These are phyloP conservation scores for Chrysosporium keratinophilum DNA, from an alignment of 2,329 filamentous ascomycete species.

Conservation along the genomic window DNA sequence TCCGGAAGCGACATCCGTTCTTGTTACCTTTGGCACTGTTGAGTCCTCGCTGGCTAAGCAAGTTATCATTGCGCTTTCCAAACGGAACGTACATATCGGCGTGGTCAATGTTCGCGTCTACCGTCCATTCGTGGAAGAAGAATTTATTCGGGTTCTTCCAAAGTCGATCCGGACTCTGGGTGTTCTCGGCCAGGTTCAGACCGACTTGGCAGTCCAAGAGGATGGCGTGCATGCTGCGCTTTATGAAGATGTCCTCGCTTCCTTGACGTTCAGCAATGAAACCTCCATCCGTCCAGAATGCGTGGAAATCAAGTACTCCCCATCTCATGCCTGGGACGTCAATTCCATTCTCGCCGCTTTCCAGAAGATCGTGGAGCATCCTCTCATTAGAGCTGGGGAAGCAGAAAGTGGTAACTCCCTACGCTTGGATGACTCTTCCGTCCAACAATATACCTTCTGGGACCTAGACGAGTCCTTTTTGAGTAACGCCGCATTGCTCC, in stretches of 20 bases:
- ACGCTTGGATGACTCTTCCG: slow-evolving; percentile 45
- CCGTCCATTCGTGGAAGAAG: slow-evolving; percentile 88
- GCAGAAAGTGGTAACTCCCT: slow-evolving; percentile 36
- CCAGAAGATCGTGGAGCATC: slow-evolving; percentile 36
- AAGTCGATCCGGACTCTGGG: slow-evolving; percentile 63
- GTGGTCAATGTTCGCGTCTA: slow-evolving; percentile 88
- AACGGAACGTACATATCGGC: slow-evolving; percentile 67
- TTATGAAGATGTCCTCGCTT: slow-evolving; percentile 81
- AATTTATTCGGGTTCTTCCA: slow-evolving; percentile 74
- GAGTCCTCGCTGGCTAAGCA: slow-evolving; percentile 80
- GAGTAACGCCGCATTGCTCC: slow-evolving; percentile 51
- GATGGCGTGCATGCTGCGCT: slow-evolving; percentile 69
- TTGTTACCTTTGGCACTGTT: slow-evolving; percentile 86
- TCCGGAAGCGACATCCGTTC: slow-evolving; percentile 62
- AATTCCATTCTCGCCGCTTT: slow-evolving; percentile 36
- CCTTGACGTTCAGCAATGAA: slow-evolving; percentile 66
- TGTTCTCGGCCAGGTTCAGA: slow-evolving; percentile 79
- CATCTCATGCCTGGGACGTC: slow-evolving; percentile 55
- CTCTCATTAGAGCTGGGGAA: slow-evolving; percentile 22
- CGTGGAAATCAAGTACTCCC: slow-evolving; percentile 81
- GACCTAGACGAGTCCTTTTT: slow-evolving; percentile 67
- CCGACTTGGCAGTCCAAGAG: slow-evolving; percentile 63
- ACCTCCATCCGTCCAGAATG: slow-evolving; percentile 55
- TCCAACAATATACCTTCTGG: slow-evolving; percentile 89
- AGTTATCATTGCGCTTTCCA: slow-evolving; percentile 61